Conservation (phyloP, 2,329 filamentous ascomycete species). For the Fusarium duplospermum region DNA sequence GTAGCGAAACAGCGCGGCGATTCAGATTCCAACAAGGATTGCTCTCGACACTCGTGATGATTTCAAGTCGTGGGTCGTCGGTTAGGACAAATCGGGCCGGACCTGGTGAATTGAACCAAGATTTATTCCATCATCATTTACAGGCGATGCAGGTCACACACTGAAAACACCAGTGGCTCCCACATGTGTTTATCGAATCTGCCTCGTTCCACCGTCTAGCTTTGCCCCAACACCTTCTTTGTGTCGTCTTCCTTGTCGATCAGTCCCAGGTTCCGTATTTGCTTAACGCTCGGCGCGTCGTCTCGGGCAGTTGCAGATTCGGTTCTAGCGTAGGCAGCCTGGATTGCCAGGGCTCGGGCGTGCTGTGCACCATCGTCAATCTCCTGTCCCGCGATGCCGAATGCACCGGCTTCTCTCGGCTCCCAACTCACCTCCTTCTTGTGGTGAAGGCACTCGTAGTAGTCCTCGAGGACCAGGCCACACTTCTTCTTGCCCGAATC, state of each 20-base stretch:
- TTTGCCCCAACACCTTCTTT: conserved; percentile 65
- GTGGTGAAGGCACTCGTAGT: conserved; percentile 99
- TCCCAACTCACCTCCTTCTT: conserved; percentile 86
- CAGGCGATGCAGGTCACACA: conserved; percentile 21
- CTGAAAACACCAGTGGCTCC: conserved; percentile 9
- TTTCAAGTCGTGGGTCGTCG: background rate
- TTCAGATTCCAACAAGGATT: background rate
- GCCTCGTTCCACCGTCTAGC: conserved; percentile 29
- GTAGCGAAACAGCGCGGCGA: background rate
- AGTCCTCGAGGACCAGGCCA: conserved; percentile 86
- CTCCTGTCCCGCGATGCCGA: background rate
- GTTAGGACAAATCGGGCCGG: background rate
- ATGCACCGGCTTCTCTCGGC: background rate
- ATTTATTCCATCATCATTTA: conserved; percentile 41
- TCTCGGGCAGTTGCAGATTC: conserved; percentile 81
- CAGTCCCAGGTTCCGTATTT: conserved; percentile 89
- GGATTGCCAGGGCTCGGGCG: conserved; percentile 80
- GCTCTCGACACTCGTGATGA: background rate
- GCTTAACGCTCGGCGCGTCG: conserved; percentile 82
- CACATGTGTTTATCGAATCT: conserved; percentile 17
- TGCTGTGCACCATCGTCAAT: conserved; percentile 65
- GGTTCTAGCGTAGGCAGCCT: conserved; percentile 85
- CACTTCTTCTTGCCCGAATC: conserved; percentile 89
- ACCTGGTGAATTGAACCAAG: conserved; percentile 20
- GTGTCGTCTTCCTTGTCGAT: conserved; percentile 86